Base-by-base conservation (phyloP, 805 yeast species). In the Myxozyma neotropica region DNA sequence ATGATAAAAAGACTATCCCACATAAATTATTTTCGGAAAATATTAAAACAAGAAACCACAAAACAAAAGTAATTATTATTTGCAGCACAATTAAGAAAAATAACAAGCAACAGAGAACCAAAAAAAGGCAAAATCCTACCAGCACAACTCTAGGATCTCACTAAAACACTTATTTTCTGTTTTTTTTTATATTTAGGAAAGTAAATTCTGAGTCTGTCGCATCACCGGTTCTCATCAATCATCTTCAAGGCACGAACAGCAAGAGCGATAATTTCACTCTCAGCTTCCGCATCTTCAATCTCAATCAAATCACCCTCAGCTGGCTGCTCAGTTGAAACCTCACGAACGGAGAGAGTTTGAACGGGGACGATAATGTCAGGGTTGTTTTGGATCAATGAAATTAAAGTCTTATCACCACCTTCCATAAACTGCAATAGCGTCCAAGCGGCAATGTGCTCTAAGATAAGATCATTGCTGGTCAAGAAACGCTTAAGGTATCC, bases 361-460 rank as follows among this genome's bases (percentile, higher is more conserved):
- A 77, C 72, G 35, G 70, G 70, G 36, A 66, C 65, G 44, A 69
- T 57, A 48, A 77, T 72, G 35, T 73, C 74, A 17, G 71, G 64
- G 23, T 73, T 67, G 17, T 69, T 66, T 59, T 64, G 52, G 55
- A 77, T 65, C 61, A 74, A 64, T 44, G 67, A 65, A 49, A 66
- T 57, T 65, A 69, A 87, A 78, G 70, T 85, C 85, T 54, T 74
- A 70, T 91, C 88, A 68, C 87, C 89, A 61, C 96, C 85, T 74
- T 94, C 99, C 66, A 94, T 81, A 65, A 94, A 80, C 75, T 94
- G 99, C 67, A 93, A 80, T 67, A 92, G 87, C 45, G 97, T 93
- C 99, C 99, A 94, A 61, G 92, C 82, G 0, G 98, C 97, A 75
- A 94, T 94, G 73, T 94, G 99, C 75, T 94, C 98, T 74, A 94